Evolutionary conservation across 2,329 filamentous ascomycete species (phyloP), one percentile per base, ranked within the genome.

Genomic region (Cytospora mali): DNA sequence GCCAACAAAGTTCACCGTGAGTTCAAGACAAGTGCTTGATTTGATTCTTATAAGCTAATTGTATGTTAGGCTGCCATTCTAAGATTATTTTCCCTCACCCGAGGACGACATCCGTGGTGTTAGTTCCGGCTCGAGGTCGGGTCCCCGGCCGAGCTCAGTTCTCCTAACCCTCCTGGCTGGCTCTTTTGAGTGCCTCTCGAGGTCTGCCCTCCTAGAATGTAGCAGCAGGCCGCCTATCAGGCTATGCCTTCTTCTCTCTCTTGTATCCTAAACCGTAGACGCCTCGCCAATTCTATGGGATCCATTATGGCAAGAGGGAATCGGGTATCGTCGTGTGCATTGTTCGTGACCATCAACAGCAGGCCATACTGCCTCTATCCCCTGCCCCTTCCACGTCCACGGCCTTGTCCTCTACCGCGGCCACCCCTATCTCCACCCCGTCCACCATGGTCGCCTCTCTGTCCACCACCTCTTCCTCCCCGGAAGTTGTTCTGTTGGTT

Each of bases 391-490:
- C 78, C 77, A 31, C 75, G 70, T 25, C 75, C 75, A 58, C 76
- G 75, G 52, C 77, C 77, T 57, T 75, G 73, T 10, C 76, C 78
- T 59, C 78, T 71, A 28, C 75, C 76, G 35, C 75, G 66, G 27
- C 80, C 79, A 25, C 86, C 81, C 46, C 83, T 79, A 18, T 84
- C 81, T 29, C 82, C 78, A n/a, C 84, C 80, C 65, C 82, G 81
- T 65, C 84, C 80, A 62, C 84, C 80, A 67, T 88, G 81, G 42
- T 87, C 85, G 60, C 84, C 85, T 70, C 85, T 80, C 71, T 79
- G 70, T 62, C 75, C 73, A 23, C 80, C 77, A 18, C 85, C 83
- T 66, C 85, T 82, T 48, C 89, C 88, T 54, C 90, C 88, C 62
- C 88, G 83, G 71, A 88, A 90, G 66, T 79, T 80, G 57, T 81